Conservation (phyloP, 2,329 filamentous ascomycete species). For the Rutstroemia sp. region DNA sequence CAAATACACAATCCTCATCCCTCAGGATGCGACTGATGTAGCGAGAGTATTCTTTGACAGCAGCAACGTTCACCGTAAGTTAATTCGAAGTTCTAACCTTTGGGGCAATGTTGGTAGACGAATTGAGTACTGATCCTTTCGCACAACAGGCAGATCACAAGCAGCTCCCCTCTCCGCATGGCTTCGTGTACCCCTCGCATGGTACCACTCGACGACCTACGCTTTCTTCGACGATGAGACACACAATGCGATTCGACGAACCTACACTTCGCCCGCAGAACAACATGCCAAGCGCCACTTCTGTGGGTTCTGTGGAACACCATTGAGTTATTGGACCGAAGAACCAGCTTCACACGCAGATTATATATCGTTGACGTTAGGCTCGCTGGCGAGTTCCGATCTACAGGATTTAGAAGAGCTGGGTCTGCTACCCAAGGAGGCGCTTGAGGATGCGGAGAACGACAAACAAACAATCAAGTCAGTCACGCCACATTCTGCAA, state of each 20-base stretch:
- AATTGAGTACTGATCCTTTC: neutral
- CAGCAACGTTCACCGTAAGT: conserved; percentile 55
- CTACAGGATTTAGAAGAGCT: conserved; percentile 66
- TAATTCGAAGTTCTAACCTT: neutral
- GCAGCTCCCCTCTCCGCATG: conserved; percentile 71
- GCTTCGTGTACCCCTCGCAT: conserved; percentile 72
- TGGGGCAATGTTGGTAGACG: neutral
- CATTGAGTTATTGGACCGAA: conserved; percentile 78
- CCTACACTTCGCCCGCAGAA: conserved; percentile 54
- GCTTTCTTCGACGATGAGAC: conserved; percentile 76
- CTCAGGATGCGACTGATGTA: conserved; percentile 45
- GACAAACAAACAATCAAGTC: conserved; percentile 20
- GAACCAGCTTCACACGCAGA: conserved; percentile 61
- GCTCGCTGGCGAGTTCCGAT: conserved; percentile 65
- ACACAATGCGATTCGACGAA: conserved; percentile 55
- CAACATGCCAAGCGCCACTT: conserved; percentile 63
- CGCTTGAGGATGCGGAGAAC: conserved; percentile 29
- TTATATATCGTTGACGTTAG: conserved; percentile 75
- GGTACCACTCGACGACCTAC: conserved; percentile 70
- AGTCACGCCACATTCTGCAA: conserved; percentile 20
- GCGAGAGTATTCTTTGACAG: conserved; percentile 61
- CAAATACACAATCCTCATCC: conserved; percentile 68
- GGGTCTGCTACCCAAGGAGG: conserved; percentile 55
- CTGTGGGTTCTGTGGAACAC: conserved; percentile 87
- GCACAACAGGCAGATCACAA: conserved; percentile 52